These are phyloP conservation scores for Bromus sterilis DNA, from an alignment of 176 grass and related monocot genomes.

Conservation along the genomic window DNA sequence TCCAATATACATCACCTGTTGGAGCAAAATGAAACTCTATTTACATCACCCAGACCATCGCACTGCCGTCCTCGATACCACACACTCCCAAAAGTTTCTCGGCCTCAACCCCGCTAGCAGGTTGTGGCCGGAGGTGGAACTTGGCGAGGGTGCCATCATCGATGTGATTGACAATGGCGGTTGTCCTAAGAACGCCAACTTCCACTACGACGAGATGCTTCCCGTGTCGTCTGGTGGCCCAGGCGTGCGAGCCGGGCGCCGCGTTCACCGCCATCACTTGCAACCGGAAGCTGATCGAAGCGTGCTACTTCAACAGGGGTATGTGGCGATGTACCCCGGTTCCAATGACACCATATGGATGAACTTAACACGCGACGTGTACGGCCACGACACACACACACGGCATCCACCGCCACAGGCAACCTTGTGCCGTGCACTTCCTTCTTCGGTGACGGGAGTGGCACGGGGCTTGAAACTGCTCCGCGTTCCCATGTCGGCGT, in stretches of 20 bases:
- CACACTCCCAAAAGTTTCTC: constrained; percentile 40
- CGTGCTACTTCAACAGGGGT: constrained; percentile 43
- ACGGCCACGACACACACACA: constrained; percentile 58
- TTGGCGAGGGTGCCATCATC: constrained; percentile 34
- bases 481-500: constrained; percentile 37
- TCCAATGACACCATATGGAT: constrained; percentile 26
- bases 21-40: no score
- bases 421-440: constrained; percentile 28
- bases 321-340: constrained; percentile 7
- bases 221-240: constrained; percentile 30
- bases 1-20: no score
- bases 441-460: constrained; percentile 46
- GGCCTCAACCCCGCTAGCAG: background rate
- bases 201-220: constrained; percentile 5
- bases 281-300: constrained; percentile 72
- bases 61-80: constrained; percentile 15
- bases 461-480: constrained; percentile 33
- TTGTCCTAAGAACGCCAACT: no score
- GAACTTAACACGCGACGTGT: constrained; percentile 39
- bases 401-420: constrained; percentile 41
- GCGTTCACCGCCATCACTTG: constrained; percentile 26
- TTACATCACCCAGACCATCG: constrained; percentile 12
- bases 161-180: no score
- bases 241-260: constrained; percentile 27
- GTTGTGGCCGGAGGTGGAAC: constrained; percentile 24